Evolutionary conservation across 768 basidiomycete genomes (phyloP).

Genomic region (Lactifluus hygrophoroides): DNA sequence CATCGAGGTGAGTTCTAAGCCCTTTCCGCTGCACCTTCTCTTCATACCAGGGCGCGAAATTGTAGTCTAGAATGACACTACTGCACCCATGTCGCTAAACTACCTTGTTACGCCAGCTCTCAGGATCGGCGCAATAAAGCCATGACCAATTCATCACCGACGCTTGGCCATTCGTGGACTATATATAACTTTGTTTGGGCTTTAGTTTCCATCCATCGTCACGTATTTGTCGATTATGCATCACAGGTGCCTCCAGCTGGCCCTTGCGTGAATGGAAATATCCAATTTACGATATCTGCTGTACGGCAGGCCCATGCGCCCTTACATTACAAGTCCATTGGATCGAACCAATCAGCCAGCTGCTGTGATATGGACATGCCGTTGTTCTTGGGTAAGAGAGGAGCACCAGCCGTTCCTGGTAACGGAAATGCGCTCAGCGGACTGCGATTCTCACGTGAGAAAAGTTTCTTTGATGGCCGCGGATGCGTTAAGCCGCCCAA

Average conservation of each 20-base stretch:
- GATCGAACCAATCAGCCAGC: background rate
- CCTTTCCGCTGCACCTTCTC: background rate
- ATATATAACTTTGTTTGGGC: background rate
- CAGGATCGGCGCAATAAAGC: conserved; percentile 6
- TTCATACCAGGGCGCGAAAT: background rate
- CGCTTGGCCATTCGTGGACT: background rate
- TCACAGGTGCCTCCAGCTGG: background rate
- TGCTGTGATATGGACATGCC: background rate
- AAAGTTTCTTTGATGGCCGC: background rate
- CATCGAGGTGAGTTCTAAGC: conserved; percentile 1
- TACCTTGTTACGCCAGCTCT: background rate
- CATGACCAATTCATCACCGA: conserved; percentile 3
- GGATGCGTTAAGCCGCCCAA: background rate
- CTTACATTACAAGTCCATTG: background rate
- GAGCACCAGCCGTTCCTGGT: conserved; percentile 5
- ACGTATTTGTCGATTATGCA: background rate
- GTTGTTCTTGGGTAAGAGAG: background rate
- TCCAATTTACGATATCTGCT: background rate
- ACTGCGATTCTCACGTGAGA: conserved; percentile 2
- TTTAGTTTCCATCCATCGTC: background rate
- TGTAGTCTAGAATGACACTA: background rate
- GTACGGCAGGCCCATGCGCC: background rate
- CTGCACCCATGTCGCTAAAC: background rate
- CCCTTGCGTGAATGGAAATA: background rate
- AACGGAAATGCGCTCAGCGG: background rate